These are phyloP conservation scores for Gracilaria caudata DNA, from an alignment of 23 red algal species.

Conservation along the genomic window DNA sequence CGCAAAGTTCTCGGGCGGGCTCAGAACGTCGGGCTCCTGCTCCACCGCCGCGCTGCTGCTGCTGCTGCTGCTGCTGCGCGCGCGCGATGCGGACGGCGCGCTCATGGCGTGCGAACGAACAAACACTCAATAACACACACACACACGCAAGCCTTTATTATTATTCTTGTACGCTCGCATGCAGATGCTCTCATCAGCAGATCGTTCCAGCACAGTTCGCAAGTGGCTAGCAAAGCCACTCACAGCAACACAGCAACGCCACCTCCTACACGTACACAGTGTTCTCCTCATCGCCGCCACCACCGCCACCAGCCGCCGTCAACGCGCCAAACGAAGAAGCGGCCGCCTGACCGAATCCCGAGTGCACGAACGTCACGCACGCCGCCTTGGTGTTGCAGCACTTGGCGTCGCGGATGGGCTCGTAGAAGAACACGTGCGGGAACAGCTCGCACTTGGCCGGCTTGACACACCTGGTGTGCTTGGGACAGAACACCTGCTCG, in stretches of 20 bases:
- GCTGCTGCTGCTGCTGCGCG: no score
- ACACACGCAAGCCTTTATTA: no score
- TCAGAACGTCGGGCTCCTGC: constrained; percentile 57
- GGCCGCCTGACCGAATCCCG: no score
- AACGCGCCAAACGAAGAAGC: no score
- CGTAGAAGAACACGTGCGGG: neutral
- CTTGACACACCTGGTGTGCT: neutral
- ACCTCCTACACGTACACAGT: neutral
- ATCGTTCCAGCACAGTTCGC: no score
- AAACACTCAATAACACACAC: no score
- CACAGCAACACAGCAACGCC: neutral
- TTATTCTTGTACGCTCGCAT: no score
- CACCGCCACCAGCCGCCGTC: no score
- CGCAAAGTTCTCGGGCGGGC: constrained; percentile 89
- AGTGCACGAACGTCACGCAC: neutral
- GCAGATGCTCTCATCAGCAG: no score
- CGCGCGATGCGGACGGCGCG: no score
- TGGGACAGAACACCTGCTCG: neutral
- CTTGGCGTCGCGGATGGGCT: neutral
- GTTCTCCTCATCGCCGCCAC: neutral
- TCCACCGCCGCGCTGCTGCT: neutral
- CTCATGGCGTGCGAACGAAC: no score
- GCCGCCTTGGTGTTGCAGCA: neutral
- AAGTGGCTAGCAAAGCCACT: neutral
- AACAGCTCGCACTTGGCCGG: neutral